These are phyloP conservation scores for Mariannaea elegans DNA, from an alignment of 2,329 filamentous ascomycete genomes.

Conservation along the genomic window DNA sequence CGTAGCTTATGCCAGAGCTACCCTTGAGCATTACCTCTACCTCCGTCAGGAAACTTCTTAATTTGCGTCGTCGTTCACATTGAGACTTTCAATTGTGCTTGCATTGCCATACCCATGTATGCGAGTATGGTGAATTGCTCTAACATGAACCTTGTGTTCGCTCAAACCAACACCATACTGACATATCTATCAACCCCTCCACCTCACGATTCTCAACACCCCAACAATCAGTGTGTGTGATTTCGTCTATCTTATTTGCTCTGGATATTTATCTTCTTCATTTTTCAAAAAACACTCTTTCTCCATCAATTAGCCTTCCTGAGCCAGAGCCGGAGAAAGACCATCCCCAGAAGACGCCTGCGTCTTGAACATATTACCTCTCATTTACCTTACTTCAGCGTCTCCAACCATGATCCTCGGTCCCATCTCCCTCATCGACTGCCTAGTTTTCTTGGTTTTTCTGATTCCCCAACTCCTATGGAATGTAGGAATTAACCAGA, in stretches of 20 bases:
- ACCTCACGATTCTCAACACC: not conserved
- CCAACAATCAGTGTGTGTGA: constrained; percentile 1
- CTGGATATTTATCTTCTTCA: too few species aligned
- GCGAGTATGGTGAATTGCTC: constrained; percentile 3
- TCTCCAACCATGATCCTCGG: constrained; percentile 71
- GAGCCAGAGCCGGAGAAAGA: not conserved
- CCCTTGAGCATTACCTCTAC: not conserved
- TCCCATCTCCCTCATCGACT: constrained; percentile 80
- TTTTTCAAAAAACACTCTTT: too few species aligned
- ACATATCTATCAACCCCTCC: constrained; percentile 5
- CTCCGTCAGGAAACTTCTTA: not conserved
- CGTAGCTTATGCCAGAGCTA: not conserved
- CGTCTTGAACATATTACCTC: constrained; percentile 16
- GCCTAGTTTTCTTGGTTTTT: constrained; percentile 75
- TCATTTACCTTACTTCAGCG: constrained; percentile 10
- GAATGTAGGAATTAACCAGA: constrained; percentile 70
- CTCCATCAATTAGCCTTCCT: not conserved
- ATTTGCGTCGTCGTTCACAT: not conserved
- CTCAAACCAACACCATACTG: constrained; percentile 1
- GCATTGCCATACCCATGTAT: not conserved
- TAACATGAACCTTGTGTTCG: not conserved
- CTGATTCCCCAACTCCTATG: constrained; percentile 76
- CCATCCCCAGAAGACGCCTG: not conserved
- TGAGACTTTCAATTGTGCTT: not conserved
- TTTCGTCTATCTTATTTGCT: too few species aligned